Evolutionary conservation across 331 rosid species (phyloP).

Genomic region (Dryas integrifolia): DNA sequence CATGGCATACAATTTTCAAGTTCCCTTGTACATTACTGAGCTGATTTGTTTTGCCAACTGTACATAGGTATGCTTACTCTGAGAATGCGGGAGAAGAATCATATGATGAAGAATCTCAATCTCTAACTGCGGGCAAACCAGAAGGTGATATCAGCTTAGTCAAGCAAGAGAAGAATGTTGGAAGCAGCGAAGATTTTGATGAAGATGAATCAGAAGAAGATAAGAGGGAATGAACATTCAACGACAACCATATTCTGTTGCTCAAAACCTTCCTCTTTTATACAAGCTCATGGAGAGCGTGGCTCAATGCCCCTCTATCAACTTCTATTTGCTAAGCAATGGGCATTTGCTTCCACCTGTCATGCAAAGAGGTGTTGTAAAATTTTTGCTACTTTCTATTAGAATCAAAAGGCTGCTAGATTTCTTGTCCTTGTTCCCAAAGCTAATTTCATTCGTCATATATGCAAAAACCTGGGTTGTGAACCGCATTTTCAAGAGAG

Average conservation of each 20-base stretch:
- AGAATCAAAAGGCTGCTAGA: background rate
- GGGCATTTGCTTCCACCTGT: background rate
- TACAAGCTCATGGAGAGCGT: background rate
- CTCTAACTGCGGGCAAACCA: slow-evolving; percentile 56
- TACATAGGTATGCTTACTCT: slow-evolving; percentile 81
- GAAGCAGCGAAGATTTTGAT: slow-evolving; percentile 29
- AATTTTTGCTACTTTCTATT: slow-evolving; percentile 5
- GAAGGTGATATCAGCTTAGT: slow-evolving; percentile 66
- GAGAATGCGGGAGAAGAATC: slow-evolving; percentile 81
- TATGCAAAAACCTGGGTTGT: slow-evolving; percentile 14
- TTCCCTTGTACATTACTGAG: background rate
- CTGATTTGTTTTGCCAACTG: slow-evolving; percentile 18
- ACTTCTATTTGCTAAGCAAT: slow-evolving; percentile 4
- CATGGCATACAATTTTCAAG: background rate
- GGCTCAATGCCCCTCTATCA: background rate
- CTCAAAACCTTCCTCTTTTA: background rate
- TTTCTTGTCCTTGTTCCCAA: background rate
- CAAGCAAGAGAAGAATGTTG: slow-evolving; percentile 51
- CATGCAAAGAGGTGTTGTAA: slow-evolving; percentile 20
- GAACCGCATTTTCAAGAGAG: background rate
- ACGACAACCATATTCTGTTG: background rate
- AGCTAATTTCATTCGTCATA: slow-evolving; percentile 10
- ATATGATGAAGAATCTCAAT: slow-evolving; percentile 75
- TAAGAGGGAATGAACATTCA: slow-evolving; percentile 60
- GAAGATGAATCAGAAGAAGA: slow-evolving; percentile 68